phyloP scores from a whole-genome alignment of 495 filamentous ascomycete species.

The Aspergillus mulundensis region DNA sequence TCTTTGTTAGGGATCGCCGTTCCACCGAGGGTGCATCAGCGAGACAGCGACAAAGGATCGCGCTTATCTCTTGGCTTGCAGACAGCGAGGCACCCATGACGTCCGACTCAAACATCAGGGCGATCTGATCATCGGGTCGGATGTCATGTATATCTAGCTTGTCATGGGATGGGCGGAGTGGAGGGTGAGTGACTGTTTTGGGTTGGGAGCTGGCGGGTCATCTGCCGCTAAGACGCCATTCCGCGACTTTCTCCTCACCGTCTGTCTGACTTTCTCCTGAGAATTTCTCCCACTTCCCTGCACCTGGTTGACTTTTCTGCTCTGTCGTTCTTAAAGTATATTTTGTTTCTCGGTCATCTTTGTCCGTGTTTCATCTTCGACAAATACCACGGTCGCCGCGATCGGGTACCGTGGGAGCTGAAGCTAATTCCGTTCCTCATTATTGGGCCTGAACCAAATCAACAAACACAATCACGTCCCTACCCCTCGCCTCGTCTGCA shows the following conservation, averaged over 20 bases:
- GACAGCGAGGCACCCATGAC: background rate
- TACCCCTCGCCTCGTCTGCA: background rate
- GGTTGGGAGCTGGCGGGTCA: slow-evolving; percentile 9
- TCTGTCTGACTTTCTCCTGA: background rate
- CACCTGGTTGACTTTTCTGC: background rate
- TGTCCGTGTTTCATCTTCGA: background rate
- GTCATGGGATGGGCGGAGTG: background rate
- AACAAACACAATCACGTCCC: background rate
- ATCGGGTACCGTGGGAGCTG: slow-evolving; percentile 1
- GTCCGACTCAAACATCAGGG: background rate
- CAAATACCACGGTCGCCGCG: background rate
- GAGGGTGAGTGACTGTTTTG: background rate
- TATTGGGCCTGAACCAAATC: slow-evolving; percentile 5
- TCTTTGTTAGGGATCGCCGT: background rate
- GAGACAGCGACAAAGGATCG: background rate
- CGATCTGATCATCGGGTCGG: no score
- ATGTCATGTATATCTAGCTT: background rate
- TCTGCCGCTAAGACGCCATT: slow-evolving; percentile 14
- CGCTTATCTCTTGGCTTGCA: background rate
- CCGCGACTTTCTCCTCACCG: background rate
- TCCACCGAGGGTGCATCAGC: no score
- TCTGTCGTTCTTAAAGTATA: background rate
- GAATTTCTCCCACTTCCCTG: background rate
- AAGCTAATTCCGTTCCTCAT: background rate
- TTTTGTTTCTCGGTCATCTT: background rate